Evolutionary conservation across 192 early-diverging fungal species (phyloP), one percentile per base, ranked within the genome.

Genomic region (Podochytrium sp.): DNA sequence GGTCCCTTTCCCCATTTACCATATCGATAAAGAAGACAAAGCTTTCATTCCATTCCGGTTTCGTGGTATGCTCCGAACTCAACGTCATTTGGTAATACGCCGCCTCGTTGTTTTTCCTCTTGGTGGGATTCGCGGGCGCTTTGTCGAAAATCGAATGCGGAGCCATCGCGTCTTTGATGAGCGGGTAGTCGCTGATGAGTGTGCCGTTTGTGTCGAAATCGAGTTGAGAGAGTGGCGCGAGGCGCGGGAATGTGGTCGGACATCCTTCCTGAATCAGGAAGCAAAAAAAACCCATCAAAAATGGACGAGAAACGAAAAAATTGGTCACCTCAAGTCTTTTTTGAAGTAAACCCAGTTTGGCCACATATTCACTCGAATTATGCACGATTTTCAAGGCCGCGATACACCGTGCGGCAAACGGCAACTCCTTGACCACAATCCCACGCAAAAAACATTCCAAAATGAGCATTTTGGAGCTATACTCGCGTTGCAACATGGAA

Each of bases 181-280:
- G 74, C 20, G 63, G 72, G 27, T 63, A 66, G 41, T 75, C 74
- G 42, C 52, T 67, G 6, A 75, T 75, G n/a, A 75, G 35, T 10
- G 51, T 56, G 37, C 74, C 74, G 30, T 55, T 75, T 29, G 64
- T 42, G 40, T 75, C 64, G 34, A 75, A 75, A 34, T 75, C 74
- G 0, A 75, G 55, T 29, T 69, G 66, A 1, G 66, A 29, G 29
- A 30, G 16, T n/a, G 66, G 66, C 10, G 20, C 20, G 1, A 69
- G 53, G n/a, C 55, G 66, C 32, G 66, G 66, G 29, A 69, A 69
- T 16, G 35, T 56, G 5, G 66, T 69, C 25, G 66, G 66, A 35
- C 66, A 69, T 20, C 25, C 32, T 69, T 69, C 51, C 66, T 69
- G 42, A 29, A 63, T 47, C 43, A 7, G 20, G 20, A 47, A 47